Percentiles rank a stretch among this genome's conserved stretches.
phyloP scores from a whole-genome alignment of 2,329 filamentous ascomycete genomes.

The Didymella segeticola region DNA sequence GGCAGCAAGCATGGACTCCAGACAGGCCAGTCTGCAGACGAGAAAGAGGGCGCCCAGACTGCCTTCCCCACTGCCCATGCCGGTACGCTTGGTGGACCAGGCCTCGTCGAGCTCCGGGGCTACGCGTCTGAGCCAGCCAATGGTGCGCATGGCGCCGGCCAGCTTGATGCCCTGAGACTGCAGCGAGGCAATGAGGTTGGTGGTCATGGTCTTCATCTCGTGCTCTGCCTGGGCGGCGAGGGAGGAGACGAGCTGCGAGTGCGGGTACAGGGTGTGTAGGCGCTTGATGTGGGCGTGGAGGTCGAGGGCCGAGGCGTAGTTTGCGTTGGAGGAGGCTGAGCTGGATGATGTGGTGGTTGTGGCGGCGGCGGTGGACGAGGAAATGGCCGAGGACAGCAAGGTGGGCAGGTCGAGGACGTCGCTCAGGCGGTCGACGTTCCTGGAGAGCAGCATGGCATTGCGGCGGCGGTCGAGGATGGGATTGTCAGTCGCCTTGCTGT shows the following conservation, averaged over 20 bases:
- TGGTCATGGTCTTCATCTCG: conserved; percentile 87
- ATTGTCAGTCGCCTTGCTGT: conserved; percentile 74
- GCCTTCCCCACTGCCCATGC: conserved; percentile 60
- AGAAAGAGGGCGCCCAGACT: conserved; percentile 84
- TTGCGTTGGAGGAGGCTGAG: conserved; percentile 60
- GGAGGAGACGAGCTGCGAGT: conserved; percentile 75
- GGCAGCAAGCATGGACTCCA: conserved; percentile 80
- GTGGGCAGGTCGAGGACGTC: conserved; percentile 91
- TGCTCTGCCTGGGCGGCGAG: conserved; percentile 80
- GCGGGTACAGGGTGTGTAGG: conserved; percentile 80
- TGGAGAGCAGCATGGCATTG: conserved; percentile 78
- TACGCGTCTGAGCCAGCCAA: conserved; percentile 88
- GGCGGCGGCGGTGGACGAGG: conserved; percentile 59
- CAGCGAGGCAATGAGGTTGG: conserved; percentile 79
- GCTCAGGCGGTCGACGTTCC: conserved; percentile 87
- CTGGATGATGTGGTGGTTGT: conserved; percentile 48
- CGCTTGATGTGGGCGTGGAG: conserved; percentile 92
- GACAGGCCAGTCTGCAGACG: conserved; percentile 80
- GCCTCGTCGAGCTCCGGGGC: conserved; percentile 75
- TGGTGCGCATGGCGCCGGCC: conserved; percentile 85
- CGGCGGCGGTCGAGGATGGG: conserved; percentile 73
- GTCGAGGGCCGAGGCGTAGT: conserved; percentile 89
- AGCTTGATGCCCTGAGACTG: conserved; percentile 82
- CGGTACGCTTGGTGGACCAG: conserved; percentile 38
- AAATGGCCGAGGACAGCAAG: conserved; percentile 80